Conservation (phyloP, 768 basidiomycete genomes). For the Lentinula boryana region DNA sequence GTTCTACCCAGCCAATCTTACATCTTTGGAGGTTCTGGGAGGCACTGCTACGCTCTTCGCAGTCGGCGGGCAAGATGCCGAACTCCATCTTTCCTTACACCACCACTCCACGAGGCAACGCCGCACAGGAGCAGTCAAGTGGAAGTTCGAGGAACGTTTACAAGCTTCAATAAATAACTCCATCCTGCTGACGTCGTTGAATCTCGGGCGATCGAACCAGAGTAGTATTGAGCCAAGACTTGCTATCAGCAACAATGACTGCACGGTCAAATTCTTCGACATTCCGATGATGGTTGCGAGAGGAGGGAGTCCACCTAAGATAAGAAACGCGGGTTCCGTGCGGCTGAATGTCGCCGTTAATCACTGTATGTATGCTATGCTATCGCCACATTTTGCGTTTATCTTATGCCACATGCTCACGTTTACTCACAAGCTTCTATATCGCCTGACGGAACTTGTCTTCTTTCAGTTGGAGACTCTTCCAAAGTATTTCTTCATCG, state of each 20-base stretch:
- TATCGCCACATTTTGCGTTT: slow-evolving; percentile 1
- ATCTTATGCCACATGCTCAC: slow-evolving; percentile 8
- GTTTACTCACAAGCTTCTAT: slow-evolving; percentile 58
- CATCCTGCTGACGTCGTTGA: slow-evolving; percentile 59
- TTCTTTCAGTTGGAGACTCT: slow-evolving; percentile 90
- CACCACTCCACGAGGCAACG: slow-evolving; percentile 10
- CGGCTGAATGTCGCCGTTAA: slow-evolving; percentile 69
- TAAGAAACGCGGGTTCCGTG: slow-evolving; percentile 48
- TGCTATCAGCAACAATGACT: slow-evolving; percentile 84
- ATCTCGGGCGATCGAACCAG: slow-evolving; percentile 51
- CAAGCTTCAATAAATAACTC: slow-evolving; percentile 80
- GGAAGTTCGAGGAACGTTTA: slow-evolving; percentile 52
- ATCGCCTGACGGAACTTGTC: slow-evolving; percentile 80
- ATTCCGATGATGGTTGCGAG: slow-evolving; percentile 52
- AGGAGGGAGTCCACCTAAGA: slow-evolving; percentile 31
- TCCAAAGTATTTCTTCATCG: slow-evolving; percentile 79
- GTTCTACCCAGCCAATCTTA: slow-evolving; percentile 60
- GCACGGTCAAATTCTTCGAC: slow-evolving; percentile 75
- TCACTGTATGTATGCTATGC: slow-evolving; percentile 53
- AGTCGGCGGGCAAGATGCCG: slow-evolving; percentile 68
- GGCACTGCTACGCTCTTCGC: slow-evolving; percentile 59
- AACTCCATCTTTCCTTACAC: slow-evolving; percentile 60
- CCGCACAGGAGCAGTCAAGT: slow-evolving; percentile 26
- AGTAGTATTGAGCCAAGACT: slow-evolving; percentile 71
- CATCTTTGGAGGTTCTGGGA: slow-evolving; percentile 46